Conservation (phyloP, 495 filamentous ascomycete genomes). For the Sordaria brevicollis region DNA sequence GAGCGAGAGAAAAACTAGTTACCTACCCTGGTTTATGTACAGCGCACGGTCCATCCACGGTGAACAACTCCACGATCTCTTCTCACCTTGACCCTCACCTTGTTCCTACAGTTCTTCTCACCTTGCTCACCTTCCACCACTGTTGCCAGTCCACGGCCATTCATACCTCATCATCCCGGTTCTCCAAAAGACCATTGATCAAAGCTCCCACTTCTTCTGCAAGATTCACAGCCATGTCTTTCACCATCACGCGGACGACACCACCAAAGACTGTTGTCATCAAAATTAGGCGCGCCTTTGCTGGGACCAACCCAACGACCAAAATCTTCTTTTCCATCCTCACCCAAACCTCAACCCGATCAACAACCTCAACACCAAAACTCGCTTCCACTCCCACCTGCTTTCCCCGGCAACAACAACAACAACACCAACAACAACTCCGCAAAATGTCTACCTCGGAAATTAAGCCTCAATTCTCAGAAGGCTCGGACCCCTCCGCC, state of each 20-base stretch:
- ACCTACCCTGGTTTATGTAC: not conserved
- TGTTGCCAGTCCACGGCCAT: not conserved
- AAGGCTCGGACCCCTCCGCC: conserved; percentile 19
- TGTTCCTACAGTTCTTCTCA: not conserved
- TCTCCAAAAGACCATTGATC: not conserved
- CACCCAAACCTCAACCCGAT: not conserved
- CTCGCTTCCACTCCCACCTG: not conserved
- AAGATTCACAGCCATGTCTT: not conserved
- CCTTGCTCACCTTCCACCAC: not conserved
- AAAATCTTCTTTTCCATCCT: not conserved
- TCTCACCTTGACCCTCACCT: not conserved
- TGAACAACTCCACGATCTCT: not conserved
- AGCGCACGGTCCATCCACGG: not conserved
- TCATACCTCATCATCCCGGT: not conserved
- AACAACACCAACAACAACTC: not conserved
- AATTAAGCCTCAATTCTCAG: conserved; percentile 15
- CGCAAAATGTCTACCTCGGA: not conserved
- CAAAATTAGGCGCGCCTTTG: not conserved
- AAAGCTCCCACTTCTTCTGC: not conserved
- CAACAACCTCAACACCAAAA: not conserved
- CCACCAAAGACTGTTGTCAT: not conserved
- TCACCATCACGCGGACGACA: not conserved
- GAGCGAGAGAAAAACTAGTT: too few relatives aligned
- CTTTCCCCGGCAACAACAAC: not conserved
- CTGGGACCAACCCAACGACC: not conserved